Evolutionary conservation across 371 early-diverging fungal species (phyloP), one percentile per base, ranked within the genome.

Genomic region (Mortierella sp.): DNA sequence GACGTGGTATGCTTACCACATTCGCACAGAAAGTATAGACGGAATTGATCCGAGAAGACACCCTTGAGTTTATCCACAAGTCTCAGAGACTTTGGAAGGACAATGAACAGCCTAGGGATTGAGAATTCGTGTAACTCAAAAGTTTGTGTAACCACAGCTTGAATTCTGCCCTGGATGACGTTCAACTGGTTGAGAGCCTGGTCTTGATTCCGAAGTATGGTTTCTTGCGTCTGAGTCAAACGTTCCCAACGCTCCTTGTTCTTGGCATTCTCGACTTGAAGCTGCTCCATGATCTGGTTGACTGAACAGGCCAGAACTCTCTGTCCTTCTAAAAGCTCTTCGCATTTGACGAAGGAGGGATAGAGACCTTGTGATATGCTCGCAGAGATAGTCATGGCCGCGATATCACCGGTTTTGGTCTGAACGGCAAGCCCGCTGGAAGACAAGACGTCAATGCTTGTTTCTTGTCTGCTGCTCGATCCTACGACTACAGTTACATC

Each of bases 21-120:
- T 29, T 71, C 72, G 31, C 72, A 71, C 37, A 71, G n/a, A 31
- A 71, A 71, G 31, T 50, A 65, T 1, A 71, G 58, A 13, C 66
- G 65, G 39, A 71, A 71, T 44, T 64, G 53, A 5, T 45, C 39
- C 6, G 52, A 10, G 29, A 64, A 59, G 10, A 34, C 7, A 7
- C 34, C 34, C 34, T 13, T 24, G 19, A 50, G 21, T 22, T 37
- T 49, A 24, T 55, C 56, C 29, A 47, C 5, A 16, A 14, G 25
- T 6, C 48, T n/a, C 2, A 9, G n/a, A 2, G 34, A 12, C 31
- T 28, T 41, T 10, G 65, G 65, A 1, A 65, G 28, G 29, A 65
- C 39, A 34, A 65, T 65, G 17, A 65, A 65, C 24, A 65, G 40
- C 9, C 65, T 25, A 2, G 65, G 65, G 44, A 65, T 65, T 2